Base-by-base conservation (phyloP, 441 rosid genomes). In the Macaranga tanarius region DNA sequence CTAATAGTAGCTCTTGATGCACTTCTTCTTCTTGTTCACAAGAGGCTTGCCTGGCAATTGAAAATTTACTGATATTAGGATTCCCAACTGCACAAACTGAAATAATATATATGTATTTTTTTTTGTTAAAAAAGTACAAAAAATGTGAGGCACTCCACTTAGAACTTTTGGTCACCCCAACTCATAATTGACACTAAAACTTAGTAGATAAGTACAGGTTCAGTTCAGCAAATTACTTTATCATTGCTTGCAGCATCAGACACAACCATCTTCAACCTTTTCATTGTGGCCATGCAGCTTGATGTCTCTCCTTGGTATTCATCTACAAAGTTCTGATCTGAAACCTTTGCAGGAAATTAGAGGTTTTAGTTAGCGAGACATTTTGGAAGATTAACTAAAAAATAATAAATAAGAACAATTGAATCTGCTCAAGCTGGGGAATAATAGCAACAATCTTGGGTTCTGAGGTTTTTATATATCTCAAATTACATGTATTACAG, bases 291-390 rank as follows among this genome's bases (percentile, higher is more conserved):
- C 19, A 69, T 51, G 60, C 62, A 66, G 51, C 69, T 78, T 50
- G 77, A 63, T 40, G 71, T 63, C 38, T 78, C 80, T 70, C 66
- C 83, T 67, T 66, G 65, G 40, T 79, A 79, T 74, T 72, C 86
- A 31, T 87, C 90, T 65, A 47, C 83, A 82, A 91, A 93, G 79
- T 93, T 93, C 86, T 91, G 98, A 82, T 86, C 93, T 19, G 93
- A 88, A 26, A 79, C 87, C 85, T 93, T 97, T 88, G 86, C 20
- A 69, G 23, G 64, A 76, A 70, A 23, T 56, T 34, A 68, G 44
- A 71, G 25, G 38, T 23, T 48, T 52, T 11, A 47, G 60, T 59
- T n/a, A 73, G 67, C 22, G 57, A 50, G 54, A 67, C 20, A 7
- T 20, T 64, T 47, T 45, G 16, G 28, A 73, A 47, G n/a, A 52